Conservation (phyloP, 2,329 filamentous ascomycete species). For the Sarocladiaceae sp. region DNA sequence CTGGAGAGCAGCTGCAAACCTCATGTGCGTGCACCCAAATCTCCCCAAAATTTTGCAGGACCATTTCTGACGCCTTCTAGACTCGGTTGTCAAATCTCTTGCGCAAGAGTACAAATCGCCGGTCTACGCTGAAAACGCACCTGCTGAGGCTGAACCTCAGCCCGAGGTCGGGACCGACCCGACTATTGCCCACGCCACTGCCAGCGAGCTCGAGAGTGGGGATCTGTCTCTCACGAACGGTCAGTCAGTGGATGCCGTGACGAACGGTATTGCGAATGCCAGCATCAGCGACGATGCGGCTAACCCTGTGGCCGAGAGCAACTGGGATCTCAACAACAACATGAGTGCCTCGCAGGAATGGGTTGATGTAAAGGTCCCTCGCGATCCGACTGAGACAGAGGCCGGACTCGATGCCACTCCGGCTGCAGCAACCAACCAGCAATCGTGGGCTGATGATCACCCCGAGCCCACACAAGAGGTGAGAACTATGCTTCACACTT, state of each 20-base stretch:
- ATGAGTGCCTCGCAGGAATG: slow-evolving; percentile 57
- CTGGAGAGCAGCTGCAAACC: slow-evolving; percentile 57
- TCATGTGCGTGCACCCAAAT: slow-evolving; percentile 55
- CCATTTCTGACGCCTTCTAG: slow-evolving; percentile 20
- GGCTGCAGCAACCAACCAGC: slow-evolving; percentile 41
- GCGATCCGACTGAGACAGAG: slow-evolving; percentile 69
- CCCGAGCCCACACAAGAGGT: slow-evolving; percentile 46
- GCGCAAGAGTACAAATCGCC: slow-evolving; percentile 45
- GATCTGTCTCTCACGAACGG: slow-evolving; percentile 36
- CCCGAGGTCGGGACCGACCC: slow-evolving; percentile 49
- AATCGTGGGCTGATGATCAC: slow-evolving; percentile 80
- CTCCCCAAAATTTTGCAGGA: neutral
- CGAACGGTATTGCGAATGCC: slow-evolving; percentile 41
- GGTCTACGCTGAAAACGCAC: slow-evolving; percentile 24
- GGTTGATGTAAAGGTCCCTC: slow-evolving; percentile 62
- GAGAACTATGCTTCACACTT: slow-evolving; percentile 15
- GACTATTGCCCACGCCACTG: slow-evolving; percentile 58
- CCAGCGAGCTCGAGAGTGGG: slow-evolving; percentile 59
- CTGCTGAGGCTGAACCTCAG: slow-evolving; percentile 23
- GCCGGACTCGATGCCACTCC: slow-evolving; percentile 56
- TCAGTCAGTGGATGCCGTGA: slow-evolving; percentile 25
- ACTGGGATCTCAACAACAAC: slow-evolving; percentile 53
- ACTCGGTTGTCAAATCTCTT: slow-evolving; percentile 35
- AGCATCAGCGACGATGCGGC: slow-evolving; percentile 46
- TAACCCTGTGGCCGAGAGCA: slow-evolving; percentile 56